phyloP scores from a whole-genome alignment of 2,329 filamentous ascomycete genomes.

The Exophiala sideris region DNA sequence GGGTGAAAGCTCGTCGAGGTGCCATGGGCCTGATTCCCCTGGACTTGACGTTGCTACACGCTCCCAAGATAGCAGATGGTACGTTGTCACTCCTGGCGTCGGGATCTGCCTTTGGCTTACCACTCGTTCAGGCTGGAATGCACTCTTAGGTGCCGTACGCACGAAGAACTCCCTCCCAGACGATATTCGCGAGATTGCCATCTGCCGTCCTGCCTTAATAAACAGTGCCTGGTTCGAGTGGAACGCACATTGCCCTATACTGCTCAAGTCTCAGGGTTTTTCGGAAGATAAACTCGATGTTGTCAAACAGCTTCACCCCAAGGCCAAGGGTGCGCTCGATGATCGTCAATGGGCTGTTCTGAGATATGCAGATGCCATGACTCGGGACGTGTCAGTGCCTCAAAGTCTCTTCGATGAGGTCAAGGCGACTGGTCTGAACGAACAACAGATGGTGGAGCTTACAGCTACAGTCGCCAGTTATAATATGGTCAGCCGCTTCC shows the following conservation, averaged over 20 bases:
- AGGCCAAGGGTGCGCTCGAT: slow-evolving; percentile 37
- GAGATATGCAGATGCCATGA: slow-evolving; percentile 80
- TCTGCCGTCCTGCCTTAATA: slow-evolving; percentile 74
- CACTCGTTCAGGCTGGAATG: slow-evolving; percentile 47
- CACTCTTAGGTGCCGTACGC: slow-evolving; percentile 55
- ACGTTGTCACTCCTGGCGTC: not conserved
- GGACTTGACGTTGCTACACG: slow-evolving; percentile 54
- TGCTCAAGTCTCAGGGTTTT: slow-evolving; percentile 59
- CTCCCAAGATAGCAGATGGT: slow-evolving; percentile 53
- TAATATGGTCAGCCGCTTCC: slow-evolving; percentile 81
- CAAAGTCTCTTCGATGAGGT: slow-evolving; percentile 66
- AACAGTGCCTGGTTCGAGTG: slow-evolving; percentile 86
- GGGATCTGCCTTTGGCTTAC: not conserved
- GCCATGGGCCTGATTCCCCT: slow-evolving; percentile 50
- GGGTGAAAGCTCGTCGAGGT: slow-evolving; percentile 51
- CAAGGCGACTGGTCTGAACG: slow-evolving; percentile 55
- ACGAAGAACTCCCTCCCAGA: slow-evolving; percentile 50
- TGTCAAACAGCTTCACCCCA: slow-evolving; percentile 42
- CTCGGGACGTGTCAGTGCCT: slow-evolving; percentile 64
- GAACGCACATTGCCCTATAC: slow-evolving; percentile 72
- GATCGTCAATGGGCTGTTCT: slow-evolving; percentile 62
- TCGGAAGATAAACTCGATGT: slow-evolving; percentile 45
- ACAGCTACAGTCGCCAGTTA: slow-evolving; percentile 83
- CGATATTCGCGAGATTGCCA: slow-evolving; percentile 68
- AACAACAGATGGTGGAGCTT: slow-evolving; percentile 77